A percentile compares a stretch with the other conserved stretches of the same genome.
phyloP scores from a whole-genome alignment of 129 eudicot genomes.

The Daucus carota region DNA sequence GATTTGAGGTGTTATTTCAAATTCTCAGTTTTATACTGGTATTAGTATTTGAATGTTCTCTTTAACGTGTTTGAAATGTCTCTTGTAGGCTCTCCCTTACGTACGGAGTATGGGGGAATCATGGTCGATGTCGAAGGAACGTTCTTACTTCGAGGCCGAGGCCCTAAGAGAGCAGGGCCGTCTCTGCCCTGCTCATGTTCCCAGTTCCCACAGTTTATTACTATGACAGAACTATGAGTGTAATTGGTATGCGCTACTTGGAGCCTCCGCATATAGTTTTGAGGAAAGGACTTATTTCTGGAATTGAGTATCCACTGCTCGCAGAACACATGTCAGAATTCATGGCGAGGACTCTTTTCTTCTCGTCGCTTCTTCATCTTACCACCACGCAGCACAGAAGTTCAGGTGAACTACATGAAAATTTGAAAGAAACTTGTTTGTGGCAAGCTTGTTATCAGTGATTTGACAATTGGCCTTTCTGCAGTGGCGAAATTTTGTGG shows the following conservation, averaged over 20 bases:
- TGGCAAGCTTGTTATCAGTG: not conserved
- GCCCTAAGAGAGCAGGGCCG: constrained; percentile 60
- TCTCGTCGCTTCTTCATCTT: constrained; percentile 77
- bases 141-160: constrained; percentile 81
- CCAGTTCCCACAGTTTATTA: constrained; percentile 92
- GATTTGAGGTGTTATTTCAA: no score
- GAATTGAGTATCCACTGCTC: constrained; percentile 69
- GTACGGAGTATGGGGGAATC: constrained; percentile 91
- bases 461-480: constrained; percentile 1
- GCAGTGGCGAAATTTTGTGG: constrained; percentile 89
- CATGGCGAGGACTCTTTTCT: constrained; percentile 77
- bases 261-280: constrained; percentile 92
- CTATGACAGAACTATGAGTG: constrained; percentile 69
- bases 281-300: constrained; percentile 86
- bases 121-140: constrained; percentile 95
- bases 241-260: constrained; percentile 88
- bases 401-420: constrained; percentile 40
- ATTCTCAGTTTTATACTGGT: no score
- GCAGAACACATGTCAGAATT: constrained; percentile 87
- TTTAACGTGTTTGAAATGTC: not conserved
- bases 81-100: constrained; percentile 77
- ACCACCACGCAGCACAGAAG: constrained; percentile 79
- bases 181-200: constrained; percentile 78
- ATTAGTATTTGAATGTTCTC: no score
- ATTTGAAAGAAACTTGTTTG: not conserved